Percentiles rank a stretch among this genome's conserved stretches.
Evolutionary conservation across 768 basidiomycete species (phyloP).

Genomic region (Boletus huronensis): DNA sequence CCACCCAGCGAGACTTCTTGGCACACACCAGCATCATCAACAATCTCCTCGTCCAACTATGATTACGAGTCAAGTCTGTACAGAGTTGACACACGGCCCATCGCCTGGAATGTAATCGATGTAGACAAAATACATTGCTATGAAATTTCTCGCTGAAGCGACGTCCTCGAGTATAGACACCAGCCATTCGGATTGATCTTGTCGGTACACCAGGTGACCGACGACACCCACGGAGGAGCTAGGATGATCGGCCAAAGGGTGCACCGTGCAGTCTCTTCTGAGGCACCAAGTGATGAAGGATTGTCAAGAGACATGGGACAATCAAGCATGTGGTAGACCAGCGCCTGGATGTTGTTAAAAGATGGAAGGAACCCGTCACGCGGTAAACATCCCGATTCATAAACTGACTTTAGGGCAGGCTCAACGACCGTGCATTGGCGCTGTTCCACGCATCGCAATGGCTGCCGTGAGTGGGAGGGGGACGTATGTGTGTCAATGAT

Average conservation of each 20-base stretch:
- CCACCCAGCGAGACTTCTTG: too few relatives aligned
- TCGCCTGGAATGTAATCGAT: not conserved
- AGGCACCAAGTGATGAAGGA: conserved; percentile 55
- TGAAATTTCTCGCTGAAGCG: not conserved
- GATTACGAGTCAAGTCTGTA: not conserved
- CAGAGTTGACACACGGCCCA: not conserved
- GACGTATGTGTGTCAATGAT: too few relatives aligned
- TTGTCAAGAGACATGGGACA: conserved; percentile 37
- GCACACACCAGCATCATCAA: too few relatives aligned
- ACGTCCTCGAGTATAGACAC: not conserved
- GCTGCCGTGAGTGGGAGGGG: too few relatives aligned
- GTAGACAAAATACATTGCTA: not conserved
- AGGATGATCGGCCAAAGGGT: conserved; percentile 61
- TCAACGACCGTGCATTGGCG: too few relatives aligned
- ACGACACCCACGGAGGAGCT: conserved; percentile 39
- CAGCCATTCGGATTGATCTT: conserved; percentile 1
- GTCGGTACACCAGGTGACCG: conserved; percentile 68
- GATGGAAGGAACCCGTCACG: conserved; percentile 34
- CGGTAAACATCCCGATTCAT: conserved; percentile 4
- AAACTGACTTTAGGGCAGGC: conserved; percentile 46
- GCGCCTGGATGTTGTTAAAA: conserved; percentile 66
- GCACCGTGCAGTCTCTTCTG: conserved; percentile 46
- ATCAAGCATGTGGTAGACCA: conserved; percentile 54
- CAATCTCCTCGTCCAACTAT: too few relatives aligned
- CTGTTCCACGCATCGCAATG: too few relatives aligned